These are phyloP conservation scores for Medicago arabica DNA, from an alignment of 306 rosid species.

Conservation along the genomic window DNA sequence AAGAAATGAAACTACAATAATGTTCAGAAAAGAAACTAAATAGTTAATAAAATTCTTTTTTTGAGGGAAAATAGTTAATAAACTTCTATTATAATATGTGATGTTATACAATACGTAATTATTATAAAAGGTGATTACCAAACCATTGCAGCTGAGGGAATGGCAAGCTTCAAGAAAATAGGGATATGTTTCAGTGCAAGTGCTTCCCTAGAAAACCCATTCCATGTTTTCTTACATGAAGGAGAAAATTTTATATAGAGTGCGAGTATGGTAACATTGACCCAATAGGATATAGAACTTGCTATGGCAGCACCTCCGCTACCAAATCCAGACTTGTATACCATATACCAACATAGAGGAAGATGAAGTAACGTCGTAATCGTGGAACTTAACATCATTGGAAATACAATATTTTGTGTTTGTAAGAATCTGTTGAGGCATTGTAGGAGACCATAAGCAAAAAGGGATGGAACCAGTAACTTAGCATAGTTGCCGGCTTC, in stretches of 20 bases:
- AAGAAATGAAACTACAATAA: no score
- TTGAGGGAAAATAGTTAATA: no score
- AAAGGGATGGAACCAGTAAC: slow-evolving; percentile 58
- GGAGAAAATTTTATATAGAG: slow-evolving; percentile 75
- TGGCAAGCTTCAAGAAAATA: slow-evolving; percentile 62
- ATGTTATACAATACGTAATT: neutral
- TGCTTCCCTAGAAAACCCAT: slow-evolving; percentile 65
- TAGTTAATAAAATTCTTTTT: neutral
- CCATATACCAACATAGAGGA: slow-evolving; percentile 63
- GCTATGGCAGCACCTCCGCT: slow-evolving; percentile 74
- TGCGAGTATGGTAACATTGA: slow-evolving; percentile 56
- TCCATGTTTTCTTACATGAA: slow-evolving; percentile 65
- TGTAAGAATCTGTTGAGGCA: slow-evolving; percentile 71
- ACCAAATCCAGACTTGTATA: slow-evolving; percentile 67
- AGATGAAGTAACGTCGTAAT: slow-evolving; percentile 56
- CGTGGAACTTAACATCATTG: slow-evolving; percentile 65
- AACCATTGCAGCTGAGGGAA: slow-evolving; percentile 86
- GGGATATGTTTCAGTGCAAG: slow-evolving; percentile 45
- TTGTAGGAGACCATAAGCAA: slow-evolving; percentile 66
- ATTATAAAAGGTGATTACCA: slow-evolving; percentile 58
- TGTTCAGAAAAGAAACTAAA: neutral
- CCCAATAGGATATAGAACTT: slow-evolving; percentile 66
- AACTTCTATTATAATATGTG: no score
- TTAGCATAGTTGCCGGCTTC: slow-evolving; percentile 67
- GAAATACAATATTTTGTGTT: slow-evolving; percentile 70